Evolutionary conservation across 2,329 filamentous ascomycete species (phyloP), one percentile per base, ranked within the genome.

Genomic region (Coleophoma eucalyptorum): DNA sequence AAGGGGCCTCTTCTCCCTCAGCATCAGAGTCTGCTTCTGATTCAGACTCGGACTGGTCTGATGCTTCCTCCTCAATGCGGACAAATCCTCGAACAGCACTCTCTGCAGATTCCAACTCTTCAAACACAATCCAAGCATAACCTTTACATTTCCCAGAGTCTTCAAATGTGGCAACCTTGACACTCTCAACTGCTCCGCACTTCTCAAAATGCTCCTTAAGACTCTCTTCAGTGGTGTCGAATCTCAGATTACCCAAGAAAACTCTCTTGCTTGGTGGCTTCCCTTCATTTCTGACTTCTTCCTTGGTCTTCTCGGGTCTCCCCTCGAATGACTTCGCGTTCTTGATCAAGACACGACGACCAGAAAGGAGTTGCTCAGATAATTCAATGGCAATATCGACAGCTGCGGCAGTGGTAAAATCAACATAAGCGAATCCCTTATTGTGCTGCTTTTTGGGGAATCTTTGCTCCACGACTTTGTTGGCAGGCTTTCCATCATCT

Each of bases 71-170:
- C 66, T 86, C 80, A 65, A 80, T 80, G 62, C 91, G 78, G 53
- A 90, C 79, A 62, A 88, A 97, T 1, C 93, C 93, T 65, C 84
- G 86, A 57, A 96, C 90, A 3, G 89, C 89, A 62, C 79, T 80
- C 46, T 85, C 81, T 0, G 90, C 90, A 0, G 87, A 81, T 50
- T 89, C 84, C 11, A 92, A 65, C 46, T 91, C 84, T 65, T 86
- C 85, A 70, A 97, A 99, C 55, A 89, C 89, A 54, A 99, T 84
- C 92, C 94, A 99, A 5, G 87, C 94, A 71, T 87, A 99, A 16
- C 94, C 95, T 73, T 97, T 97, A 76, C 94, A 99, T 73, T 97
- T 99, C 41, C 94, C 94, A 18, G 87, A 87, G 68, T 99, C 95
- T 69, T 97, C 90, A 65, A 99, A 99, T 0, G 92, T 96, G 3